Evolutionary conservation across 176 grass and related monocot genomes (phyloP).

Genomic region (Metroxylon sagu): DNA sequence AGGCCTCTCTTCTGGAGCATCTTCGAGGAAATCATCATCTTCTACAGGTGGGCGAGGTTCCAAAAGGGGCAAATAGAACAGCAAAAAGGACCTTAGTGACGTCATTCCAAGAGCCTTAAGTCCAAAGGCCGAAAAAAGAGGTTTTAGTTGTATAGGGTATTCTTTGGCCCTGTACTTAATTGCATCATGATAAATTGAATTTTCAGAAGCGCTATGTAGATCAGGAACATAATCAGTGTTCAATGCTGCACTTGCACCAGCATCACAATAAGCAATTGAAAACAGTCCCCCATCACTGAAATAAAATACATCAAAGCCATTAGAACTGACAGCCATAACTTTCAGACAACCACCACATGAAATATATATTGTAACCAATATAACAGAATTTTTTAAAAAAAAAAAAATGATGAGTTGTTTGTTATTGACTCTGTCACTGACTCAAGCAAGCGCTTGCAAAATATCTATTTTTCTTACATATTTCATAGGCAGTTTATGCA

Average conservation of each 20-base stretch:
- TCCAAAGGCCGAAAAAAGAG: constrained; percentile 69
- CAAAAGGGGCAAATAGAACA: constrained; percentile 94
- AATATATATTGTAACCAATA: too few relatives aligned
- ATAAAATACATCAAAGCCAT: constrained; percentile 6
- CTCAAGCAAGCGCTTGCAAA: too few relatives aligned
- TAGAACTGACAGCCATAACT: background rate
- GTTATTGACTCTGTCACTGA: too few relatives aligned
- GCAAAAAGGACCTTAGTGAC: constrained; percentile 77
- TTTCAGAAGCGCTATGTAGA: constrained; percentile 30
- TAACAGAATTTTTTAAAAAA: too few relatives aligned
- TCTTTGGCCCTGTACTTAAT: constrained; percentile 37
- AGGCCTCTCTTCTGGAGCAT: constrained; percentile 28
- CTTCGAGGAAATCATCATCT: constrained; percentile 40
- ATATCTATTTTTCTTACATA: too few relatives aligned
- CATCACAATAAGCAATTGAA: constrained; percentile 75
- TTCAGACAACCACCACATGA: too few relatives aligned
- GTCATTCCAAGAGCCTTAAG: constrained; percentile 65
- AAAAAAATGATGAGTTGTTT: too few relatives aligned
- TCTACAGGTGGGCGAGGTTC: constrained; percentile 46
- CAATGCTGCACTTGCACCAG: constrained; percentile 40
- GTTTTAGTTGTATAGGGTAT: constrained; percentile 71
- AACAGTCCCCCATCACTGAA: constrained; percentile 49
- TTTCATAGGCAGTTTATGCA: too few relatives aligned
- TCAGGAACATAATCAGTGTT: constrained; percentile 18
- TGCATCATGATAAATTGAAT: constrained; percentile 17